Base-by-base conservation (phyloP, 2,329 filamentous ascomycete species). In the Penicillium sumatraense region DNA sequence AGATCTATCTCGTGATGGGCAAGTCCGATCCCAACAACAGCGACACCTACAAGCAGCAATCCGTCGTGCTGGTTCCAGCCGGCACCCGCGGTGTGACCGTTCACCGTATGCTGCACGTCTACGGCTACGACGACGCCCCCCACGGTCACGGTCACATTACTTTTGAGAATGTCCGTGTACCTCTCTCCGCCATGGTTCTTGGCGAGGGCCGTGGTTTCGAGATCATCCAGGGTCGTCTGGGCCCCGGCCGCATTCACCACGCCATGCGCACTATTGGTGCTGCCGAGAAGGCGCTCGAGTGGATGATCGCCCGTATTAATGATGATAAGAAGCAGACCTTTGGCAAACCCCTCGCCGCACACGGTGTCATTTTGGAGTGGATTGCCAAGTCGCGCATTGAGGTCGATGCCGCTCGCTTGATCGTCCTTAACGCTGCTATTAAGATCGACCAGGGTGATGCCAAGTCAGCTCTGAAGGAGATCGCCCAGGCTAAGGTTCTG, bases 51-150 rank as follows among this genome's bases (percentile, higher is more conserved):
- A 85, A 85, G 69, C 93, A 97, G 72, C 95, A 98, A 77, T 97
- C 92, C 23, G 93, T 99, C 59, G 85, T 98, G 47, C 82, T 98
- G 24, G 95, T 98, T 14, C 91, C 93, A 2, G 86, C 90, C 16
- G 81, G 85, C 61, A 87, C 90, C 1, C 89, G 89, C 18, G 95
- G 95, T 54, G 89, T 98, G 69, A 96, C 87, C n/a, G 88, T 98
- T 66, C 85, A 96, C 77, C 88, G 95, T 65, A 96, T 97, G 91
- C 81, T 99, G 52, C 89, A 83, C 48, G 93, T 98, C 62, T 96
- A 96, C 76, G 95, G 95, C 54, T 98, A 92, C 78, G 95, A 98
- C 73, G 95, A 99, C 68, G 95, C 95, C n/a, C 95, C 95, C 2
- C 95, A 99, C 75, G 95, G 95, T 53, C 95, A 99, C 78, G 95